phyloP scores from a whole-genome alignment of 2,329 filamentous ascomycete genomes.

The Calonectria hawksworthii region DNA sequence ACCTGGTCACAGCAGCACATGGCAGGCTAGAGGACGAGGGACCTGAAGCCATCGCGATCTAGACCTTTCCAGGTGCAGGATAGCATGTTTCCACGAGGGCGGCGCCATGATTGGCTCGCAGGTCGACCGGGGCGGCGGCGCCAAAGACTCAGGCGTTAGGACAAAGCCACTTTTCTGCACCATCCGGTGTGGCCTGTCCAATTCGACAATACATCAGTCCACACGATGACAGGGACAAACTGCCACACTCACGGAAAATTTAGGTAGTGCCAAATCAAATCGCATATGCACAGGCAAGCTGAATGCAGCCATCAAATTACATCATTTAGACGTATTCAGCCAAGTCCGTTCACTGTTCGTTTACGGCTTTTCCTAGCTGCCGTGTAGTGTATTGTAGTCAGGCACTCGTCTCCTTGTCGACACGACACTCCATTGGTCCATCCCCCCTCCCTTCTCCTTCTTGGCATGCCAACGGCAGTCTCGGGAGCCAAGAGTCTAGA shows the following conservation, averaged over 20 bases:
- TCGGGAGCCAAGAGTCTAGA: conserved; percentile 7
- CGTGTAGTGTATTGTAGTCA: not conserved
- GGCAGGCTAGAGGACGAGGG: not conserved
- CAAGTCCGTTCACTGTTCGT: not conserved
- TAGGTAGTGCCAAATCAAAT: not conserved
- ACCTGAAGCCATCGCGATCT: conserved; percentile 7
- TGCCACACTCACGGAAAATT: not conserved
- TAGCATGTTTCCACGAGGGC: not conserved
- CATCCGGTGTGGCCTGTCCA: not conserved
- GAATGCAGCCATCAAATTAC: not conserved
- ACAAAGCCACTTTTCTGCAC: not conserved
- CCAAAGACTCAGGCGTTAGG: not conserved
- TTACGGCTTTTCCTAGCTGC: not conserved
- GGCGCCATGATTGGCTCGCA: not conserved
- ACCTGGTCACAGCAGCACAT: not conserved
- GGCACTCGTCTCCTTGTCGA: not conserved
- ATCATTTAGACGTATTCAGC: not conserved
- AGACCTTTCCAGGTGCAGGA: conserved; percentile 6
- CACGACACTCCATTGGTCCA: not conserved
- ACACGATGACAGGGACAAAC: not conserved
- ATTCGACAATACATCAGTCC: not conserved
- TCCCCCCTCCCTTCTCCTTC: not conserved
- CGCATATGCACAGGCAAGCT: not conserved
- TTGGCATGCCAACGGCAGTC: not conserved
- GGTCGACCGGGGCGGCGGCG: not conserved